Percentiles rank a stretch among this genome's conserved stretches.
Conservation (phyloP, 768 basidiomycete species). For the Daedalea quercina region DNA sequence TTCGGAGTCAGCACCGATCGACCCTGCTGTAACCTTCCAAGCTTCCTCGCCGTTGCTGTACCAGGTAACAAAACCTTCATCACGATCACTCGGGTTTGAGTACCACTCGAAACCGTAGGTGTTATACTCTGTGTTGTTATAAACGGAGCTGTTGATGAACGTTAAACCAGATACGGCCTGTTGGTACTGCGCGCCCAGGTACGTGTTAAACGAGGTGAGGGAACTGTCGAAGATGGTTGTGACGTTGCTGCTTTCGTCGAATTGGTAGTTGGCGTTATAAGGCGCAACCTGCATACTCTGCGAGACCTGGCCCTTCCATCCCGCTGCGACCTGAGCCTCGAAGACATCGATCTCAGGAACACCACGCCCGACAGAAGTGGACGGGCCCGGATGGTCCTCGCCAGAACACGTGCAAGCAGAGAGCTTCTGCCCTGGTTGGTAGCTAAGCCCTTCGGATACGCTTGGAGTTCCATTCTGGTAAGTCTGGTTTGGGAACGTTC, state of each 20-base stretch:
- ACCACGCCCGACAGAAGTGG: slow-evolving; percentile 51
- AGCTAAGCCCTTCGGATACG: slow-evolving; percentile 56
- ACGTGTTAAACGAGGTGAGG: slow-evolving; percentile 53
- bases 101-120: slow-evolving; percentile 79
- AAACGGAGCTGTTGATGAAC: slow-evolving; percentile 46
- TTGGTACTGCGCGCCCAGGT: slow-evolving; percentile 66
- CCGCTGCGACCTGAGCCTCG: slow-evolving; percentile 62
- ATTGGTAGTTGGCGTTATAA: slow-evolving; percentile 64
- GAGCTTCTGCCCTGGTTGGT: slow-evolving; percentile 78
- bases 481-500: slow-evolving; percentile 82
- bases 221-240: slow-evolving; percentile 45
- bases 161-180: slow-evolving; percentile 69
- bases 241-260: slow-evolving; percentile 44
- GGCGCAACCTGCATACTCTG: slow-evolving; percentile 81
- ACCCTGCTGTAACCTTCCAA: slow-evolving; percentile 64
- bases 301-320: slow-evolving; percentile 58
- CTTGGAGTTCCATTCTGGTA: slow-evolving; percentile 48
- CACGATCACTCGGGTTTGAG: slow-evolving; percentile 58
- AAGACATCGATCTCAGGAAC: slow-evolving; percentile 93
- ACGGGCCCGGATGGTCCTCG: slow-evolving; percentile 86
- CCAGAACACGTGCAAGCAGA: slow-evolving; percentile 86
- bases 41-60: slow-evolving; percentile 54
- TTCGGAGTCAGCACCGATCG: slow-evolving; percentile 60
- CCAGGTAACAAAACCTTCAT: slow-evolving; percentile 84
- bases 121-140: slow-evolving; percentile 47